Base-by-base conservation (phyloP, 2,329 filamentous ascomycete species). In the Neofusicoccum cordaticola region DNA sequence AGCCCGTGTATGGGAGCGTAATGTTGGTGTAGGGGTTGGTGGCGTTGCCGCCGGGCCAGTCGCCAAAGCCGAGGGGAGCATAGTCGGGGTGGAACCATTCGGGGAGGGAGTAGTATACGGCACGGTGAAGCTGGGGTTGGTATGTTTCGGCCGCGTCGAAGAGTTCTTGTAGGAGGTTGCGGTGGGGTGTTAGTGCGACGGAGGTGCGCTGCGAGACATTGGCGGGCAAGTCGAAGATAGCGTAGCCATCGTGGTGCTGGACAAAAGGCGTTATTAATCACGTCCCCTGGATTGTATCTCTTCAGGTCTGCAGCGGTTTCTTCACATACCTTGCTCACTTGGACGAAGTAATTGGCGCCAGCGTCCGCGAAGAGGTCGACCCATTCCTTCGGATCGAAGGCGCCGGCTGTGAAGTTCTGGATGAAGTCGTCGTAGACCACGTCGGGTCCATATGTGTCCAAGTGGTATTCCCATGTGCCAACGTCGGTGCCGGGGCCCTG, bases 371-470 rank as follows among this genome's bases (percentile, higher is more conserved):
- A 81, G 1, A 85, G 77, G 67, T 85, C 82, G 1, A 85, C 81
- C 82, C 82, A 85, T 44, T 78, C 81, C 62, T 83, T 84, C 0
- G 85, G 79, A 67, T 85, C 77, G 67, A 77, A 87, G 0, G 70
- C 70, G 0, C 76, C 74, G 0, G 82, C 83, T 0, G 83, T 86
- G 73, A 86, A 87, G 65, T 83, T 77, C 4, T 75, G 72, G 68
- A 86, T 82, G 60, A 82, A 83, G 70, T 87, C 84, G 67, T 87
- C 85, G 69, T 87, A 87, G 9, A 79, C 79, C 68, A 82, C 77
- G 31, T 84, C 70, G 0, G 78, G 78, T 0, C 84, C 84, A 66
- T 83, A 86, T 0, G 79, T 84, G 7, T 77, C 72, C 0, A 85
- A 75, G 8, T 83, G 47, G 31, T 86, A 83, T 37, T 82, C 75